A percentile compares a stretch with the other conserved stretches of the same genome.
phyloP scores from a whole-genome alignment of 345 rosid species.

The sweet orange (Citrus sinensis) region DVS_A1.0 CM039166.1:17040001-17040500 shows the following conservation, averaged over 20 bases:
- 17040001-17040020: slow-evolving; percentile 79
- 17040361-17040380: not conserved
- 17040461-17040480: not conserved
- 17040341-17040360: not conserved
- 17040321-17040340: not conserved
- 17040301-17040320: not conserved
- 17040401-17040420: not conserved
- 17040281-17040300: not conserved
- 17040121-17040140: slow-evolving; percentile 89
- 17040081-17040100: slow-evolving; percentile 99
- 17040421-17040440: not conserved
- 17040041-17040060: slow-evolving; percentile 98
- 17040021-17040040: slow-evolving; percentile 97
- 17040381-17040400: not conserved
- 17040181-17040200: slow-evolving; percentile 1
- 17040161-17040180: slow-evolving; percentile 29
- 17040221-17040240: not conserved
- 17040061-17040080: slow-evolving; percentile 96
- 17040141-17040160: slow-evolving; percentile 93
- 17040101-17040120: slow-evolving; percentile 89
- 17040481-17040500: not conserved
- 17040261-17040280: not conserved
- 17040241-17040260: not conserved
- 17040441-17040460: not conserved
- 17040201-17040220: not conserved